Evolutionary conservation across 345 rosid species (phyloP), one percentile per base, ranked within the genome.

Genomic region (Brassica carinata): DNA sequence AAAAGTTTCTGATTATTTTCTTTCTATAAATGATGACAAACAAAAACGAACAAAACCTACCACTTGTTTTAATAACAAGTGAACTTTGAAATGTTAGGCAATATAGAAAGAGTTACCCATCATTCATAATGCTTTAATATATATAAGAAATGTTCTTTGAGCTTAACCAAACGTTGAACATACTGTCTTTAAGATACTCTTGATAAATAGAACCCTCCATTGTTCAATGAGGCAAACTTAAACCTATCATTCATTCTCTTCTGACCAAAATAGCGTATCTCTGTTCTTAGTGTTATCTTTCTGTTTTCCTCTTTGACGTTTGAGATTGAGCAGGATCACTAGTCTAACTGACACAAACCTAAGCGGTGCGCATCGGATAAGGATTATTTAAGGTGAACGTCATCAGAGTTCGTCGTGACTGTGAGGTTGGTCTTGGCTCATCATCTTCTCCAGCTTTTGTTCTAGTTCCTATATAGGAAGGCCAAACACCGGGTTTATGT

Each of bases 321-420:
- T 45, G 63, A 64, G 62, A 75, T 64, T 64, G 68, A 70, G 76
- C 73, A 76, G 45, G 75, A 76, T 40, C 40, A 75, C 30, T 70
- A 18, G 73, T 71, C 72, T 75, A 75, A 40, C 62, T 55, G 14
- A 71, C 43, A 75, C 68, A 65, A 70, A 57, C 45, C 80, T 75
- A 81, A 48, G 30, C 10, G 5, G 34, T 51, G 59, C 71, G 13
- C 74, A 79, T 23, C 66, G 8, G 59, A 11, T 67, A 74, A 62
- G 43, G 33, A 19, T 65, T 66, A 81, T 76, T 81, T 74, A 38
- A 75, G 72, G 8, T 71, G 69, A 13, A 5, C 43, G 31, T 62
- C 34, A 71, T 83, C 82, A 94, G 62, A 94, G 94, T 83, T 94
- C 98, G 69, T 94, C 98, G 48, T 86, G 98, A 9, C 38, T 78